Percentiles rank a stretch among this genome's conserved stretches.
phyloP scores from a whole-genome alignment of 2,329 filamentous ascomycete species.

The Colletotrichum coccodes region DNA sequence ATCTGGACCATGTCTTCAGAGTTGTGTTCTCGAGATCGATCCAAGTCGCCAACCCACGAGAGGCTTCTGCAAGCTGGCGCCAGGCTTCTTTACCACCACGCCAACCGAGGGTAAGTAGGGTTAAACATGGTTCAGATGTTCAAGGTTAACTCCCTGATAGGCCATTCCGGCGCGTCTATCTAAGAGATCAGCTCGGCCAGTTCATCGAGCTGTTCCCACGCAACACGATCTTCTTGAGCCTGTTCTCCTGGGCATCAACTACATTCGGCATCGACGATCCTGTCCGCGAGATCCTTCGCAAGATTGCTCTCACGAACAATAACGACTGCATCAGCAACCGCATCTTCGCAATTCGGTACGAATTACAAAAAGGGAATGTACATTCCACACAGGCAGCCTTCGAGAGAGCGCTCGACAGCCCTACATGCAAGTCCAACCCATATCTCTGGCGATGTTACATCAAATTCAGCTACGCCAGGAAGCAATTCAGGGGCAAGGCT shows the following conservation, averaged over 20 bases:
- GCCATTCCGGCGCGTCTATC: slow-evolving; percentile 73
- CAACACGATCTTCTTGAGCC: slow-evolving; percentile 79
- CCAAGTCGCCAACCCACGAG: slow-evolving; percentile 60
- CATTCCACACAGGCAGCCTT: slow-evolving; percentile 63
- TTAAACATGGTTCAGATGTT: background rate
- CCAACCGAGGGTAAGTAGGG: slow-evolving; percentile 61
- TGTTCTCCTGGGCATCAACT: slow-evolving; percentile 80
- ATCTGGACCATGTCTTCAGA: slow-evolving; percentile 54
- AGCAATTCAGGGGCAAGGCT: slow-evolving; percentile 50
- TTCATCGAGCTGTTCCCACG: slow-evolving; percentile 75
- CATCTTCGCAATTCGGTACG: slow-evolving; percentile 62
- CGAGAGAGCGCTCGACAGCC: slow-evolving; percentile 59
- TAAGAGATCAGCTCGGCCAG: slow-evolving; percentile 69
- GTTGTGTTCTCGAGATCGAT: slow-evolving; percentile 49
- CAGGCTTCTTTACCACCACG: slow-evolving; percentile 73
- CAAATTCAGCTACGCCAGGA: slow-evolving; percentile 53
- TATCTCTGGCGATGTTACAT: slow-evolving; percentile 63
- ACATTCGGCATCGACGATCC: slow-evolving; percentile 80
- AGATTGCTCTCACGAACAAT: slow-evolving; percentile 54
- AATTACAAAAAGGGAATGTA: slow-evolving; percentile 57
- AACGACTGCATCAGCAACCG: slow-evolving; percentile 56
- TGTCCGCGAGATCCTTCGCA: slow-evolving; percentile 72
- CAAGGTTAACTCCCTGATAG: slow-evolving; percentile 45
- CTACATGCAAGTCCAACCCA: slow-evolving; percentile 49
- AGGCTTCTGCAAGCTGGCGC: slow-evolving; percentile 75